Conservation (phyloP, 1,284 basidiomycete species). For the Cutaneotrichosporon sp. region DNA sequence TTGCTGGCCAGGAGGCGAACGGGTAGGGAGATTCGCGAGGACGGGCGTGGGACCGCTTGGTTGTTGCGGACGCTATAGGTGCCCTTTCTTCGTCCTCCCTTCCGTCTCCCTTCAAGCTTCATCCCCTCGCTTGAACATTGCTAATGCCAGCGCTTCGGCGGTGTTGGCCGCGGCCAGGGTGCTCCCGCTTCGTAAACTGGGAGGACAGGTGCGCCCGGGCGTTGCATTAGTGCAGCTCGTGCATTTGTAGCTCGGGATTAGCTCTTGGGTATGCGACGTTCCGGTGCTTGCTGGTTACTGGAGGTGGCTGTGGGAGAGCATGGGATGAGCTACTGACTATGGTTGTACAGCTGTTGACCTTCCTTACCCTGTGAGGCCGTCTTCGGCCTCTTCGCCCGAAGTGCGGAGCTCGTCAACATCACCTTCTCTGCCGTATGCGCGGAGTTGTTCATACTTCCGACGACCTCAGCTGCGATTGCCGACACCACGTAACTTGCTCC, state of each 20-base stretch:
- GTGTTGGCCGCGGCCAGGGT: constrained; percentile 82
- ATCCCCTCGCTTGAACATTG: not conserved
- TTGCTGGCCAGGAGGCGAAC: not conserved
- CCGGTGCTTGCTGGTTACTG: constrained; percentile 5
- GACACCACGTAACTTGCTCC: too few species aligned
- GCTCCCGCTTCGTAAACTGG: constrained; percentile 59
- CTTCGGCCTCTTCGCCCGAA: too few species aligned
- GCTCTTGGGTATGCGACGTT: constrained; percentile 2
- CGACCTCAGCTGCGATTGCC: too few species aligned
- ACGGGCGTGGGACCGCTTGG: too few species aligned
- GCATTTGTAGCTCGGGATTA: too few species aligned
- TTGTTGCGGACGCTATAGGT: too few species aligned
- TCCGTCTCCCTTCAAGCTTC: not conserved
- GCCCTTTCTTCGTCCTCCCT: not conserved
- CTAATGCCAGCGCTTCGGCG: constrained; percentile 59
- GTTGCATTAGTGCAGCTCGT: not conserved
- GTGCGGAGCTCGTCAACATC: too few species aligned
- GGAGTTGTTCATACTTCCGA: too few species aligned
- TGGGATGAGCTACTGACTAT: too few species aligned
- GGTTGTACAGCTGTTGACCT: too few species aligned
- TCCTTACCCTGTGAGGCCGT: too few species aligned
- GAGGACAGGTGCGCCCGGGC: constrained; percentile 26
- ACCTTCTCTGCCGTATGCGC: too few species aligned
- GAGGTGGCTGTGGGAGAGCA: not conserved
- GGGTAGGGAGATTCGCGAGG: not conserved